Evolutionary conservation across 176 grass and related monocot species (phyloP).

Genomic region (Juncus inflexus): DNA sequence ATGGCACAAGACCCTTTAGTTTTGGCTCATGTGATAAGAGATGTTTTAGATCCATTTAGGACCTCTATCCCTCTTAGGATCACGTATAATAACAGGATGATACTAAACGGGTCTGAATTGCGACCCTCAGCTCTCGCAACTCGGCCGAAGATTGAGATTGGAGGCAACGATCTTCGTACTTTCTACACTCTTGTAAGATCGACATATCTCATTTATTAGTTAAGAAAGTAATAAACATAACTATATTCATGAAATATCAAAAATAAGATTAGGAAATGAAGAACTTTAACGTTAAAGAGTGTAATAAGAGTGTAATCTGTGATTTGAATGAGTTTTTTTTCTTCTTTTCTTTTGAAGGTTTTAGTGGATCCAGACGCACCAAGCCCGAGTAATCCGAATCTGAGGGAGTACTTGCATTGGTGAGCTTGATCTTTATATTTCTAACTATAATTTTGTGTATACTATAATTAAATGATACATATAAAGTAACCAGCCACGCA

Average conservation of each 20-base stretch:
- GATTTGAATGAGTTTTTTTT: slow-evolving; percentile 8
- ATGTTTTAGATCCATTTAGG: slow-evolving; percentile 63
- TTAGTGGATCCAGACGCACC: slow-evolving; percentile 80
- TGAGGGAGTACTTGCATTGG: slow-evolving; percentile 95
- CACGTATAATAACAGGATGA: slow-evolving; percentile 40
- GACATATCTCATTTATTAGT: background rate
- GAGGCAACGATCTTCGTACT: slow-evolving; percentile 51
- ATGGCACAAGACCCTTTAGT: slow-evolving; percentile 42
- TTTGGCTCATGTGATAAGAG: slow-evolving; percentile 41
- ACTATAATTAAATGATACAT: background rate
- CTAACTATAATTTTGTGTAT: slow-evolving; percentile 14
- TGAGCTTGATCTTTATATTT: slow-evolving; percentile 30
- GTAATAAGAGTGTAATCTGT: too few relatives aligned
- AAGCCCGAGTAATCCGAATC: slow-evolving; percentile 56
- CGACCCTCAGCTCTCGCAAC: slow-evolving; percentile 46
- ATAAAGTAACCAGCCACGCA: too few relatives aligned
- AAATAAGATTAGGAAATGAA: background rate
- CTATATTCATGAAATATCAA: background rate
- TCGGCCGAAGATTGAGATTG: slow-evolving; percentile 49
- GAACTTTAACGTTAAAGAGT: too few relatives aligned
- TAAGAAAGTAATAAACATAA: background rate
- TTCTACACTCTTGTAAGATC: slow-evolving; percentile 72
- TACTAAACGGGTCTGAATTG: slow-evolving; percentile 48
- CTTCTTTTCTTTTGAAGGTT: slow-evolving; percentile 36
- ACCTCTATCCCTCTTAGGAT: slow-evolving; percentile 42